These are phyloP conservation scores for Russula dissimulans DNA, from an alignment of 768 basidiomycete genomes.

Conservation along the genomic window DNA sequence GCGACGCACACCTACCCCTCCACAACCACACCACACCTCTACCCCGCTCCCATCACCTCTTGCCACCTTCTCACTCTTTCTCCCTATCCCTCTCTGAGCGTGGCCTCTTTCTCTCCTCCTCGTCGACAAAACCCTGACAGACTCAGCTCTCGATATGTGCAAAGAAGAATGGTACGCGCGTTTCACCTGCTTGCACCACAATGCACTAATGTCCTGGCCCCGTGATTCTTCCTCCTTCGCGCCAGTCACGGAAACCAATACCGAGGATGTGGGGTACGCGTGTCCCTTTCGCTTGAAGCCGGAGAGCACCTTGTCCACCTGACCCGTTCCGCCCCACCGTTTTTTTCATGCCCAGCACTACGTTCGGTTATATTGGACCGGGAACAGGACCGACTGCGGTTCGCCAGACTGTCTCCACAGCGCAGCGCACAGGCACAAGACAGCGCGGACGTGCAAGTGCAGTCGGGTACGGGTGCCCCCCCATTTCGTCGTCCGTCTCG, in stretches of 20 bases:
- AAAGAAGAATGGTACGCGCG: constrained; percentile 18
- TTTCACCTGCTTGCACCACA: too few relatives aligned
- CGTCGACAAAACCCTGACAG: too few relatives aligned
- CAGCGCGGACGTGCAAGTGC: constrained; percentile 50
- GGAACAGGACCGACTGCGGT: constrained; percentile 47
- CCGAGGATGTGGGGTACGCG: constrained; percentile 18
- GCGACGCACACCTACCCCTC: too few relatives aligned
- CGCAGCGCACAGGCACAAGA: constrained; percentile 48
- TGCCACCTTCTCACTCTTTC: background rate
- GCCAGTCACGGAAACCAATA: constrained; percentile 18
- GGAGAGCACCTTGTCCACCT: background rate
- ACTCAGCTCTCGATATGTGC: constrained; percentile 9
- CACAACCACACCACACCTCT: too few relatives aligned
- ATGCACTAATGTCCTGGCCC: too few relatives aligned
- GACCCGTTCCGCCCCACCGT: too few relatives aligned
- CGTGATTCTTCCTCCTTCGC: background rate
- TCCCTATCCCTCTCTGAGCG: too few relatives aligned
- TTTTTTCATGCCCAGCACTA: constrained; percentile 41
- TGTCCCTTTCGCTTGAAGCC: background rate
- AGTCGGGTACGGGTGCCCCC: constrained; percentile 26
- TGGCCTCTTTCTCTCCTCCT: too few relatives aligned
- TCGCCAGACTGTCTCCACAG: constrained; percentile 44
- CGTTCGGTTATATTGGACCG: constrained; percentile 52
- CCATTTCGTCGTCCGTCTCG: too few relatives aligned
- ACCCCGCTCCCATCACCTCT: background rate